Evolutionary conservation across 1,139 yeast species (phyloP), one percentile per base, ranked within the genome.

Genomic region (Pichia kudriavzevii): DNA sequence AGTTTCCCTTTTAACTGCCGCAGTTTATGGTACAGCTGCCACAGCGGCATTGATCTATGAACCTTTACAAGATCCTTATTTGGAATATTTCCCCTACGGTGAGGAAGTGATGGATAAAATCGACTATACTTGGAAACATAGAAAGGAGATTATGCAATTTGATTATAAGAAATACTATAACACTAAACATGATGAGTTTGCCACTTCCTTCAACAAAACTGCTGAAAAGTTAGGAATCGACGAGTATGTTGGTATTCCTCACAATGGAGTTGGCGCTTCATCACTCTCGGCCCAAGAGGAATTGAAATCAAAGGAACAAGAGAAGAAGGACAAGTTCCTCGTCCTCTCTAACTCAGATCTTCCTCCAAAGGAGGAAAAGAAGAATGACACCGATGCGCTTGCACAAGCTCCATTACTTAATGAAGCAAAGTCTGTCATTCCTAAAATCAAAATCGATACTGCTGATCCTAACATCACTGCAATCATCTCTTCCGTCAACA

Each of bases 51-150:
- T 64, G 19, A 58, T 64, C 38, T 62, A 60, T 45, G 68, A 64
- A 30, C 59, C 65, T 13, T 59, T 67, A 40, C 67, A 64, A 32
- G 72, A 69, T 40, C 44, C 64, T 25, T 77, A 75, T 55, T 63
- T 74, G 18, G 77, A 75, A 41, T 70, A 69, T 40, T 69, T 78
- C 27, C 88, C 88, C 16, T 64, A 67, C 34, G 79, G 76, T 24
- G 79, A 75, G 46, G 56, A 59, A 20, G 56, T 71, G 18, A 65
- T 77, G 18, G 70, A 70, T 35, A 50, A 56, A 15, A 59, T 71
- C 33, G 82, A 77, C 44, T 57, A 52, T 30, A 42, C 48, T 51
- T 25, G 56, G 55, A 63, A 64, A 51, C 59, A 61, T 38, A 56
- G 54, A 45, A 55, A 59, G 40, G 57, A 60, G 38, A 40, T 59